phyloP scores from a whole-genome alignment of 2,329 filamentous ascomycete genomes.

The Paramyrothecium roridum region DNA sequence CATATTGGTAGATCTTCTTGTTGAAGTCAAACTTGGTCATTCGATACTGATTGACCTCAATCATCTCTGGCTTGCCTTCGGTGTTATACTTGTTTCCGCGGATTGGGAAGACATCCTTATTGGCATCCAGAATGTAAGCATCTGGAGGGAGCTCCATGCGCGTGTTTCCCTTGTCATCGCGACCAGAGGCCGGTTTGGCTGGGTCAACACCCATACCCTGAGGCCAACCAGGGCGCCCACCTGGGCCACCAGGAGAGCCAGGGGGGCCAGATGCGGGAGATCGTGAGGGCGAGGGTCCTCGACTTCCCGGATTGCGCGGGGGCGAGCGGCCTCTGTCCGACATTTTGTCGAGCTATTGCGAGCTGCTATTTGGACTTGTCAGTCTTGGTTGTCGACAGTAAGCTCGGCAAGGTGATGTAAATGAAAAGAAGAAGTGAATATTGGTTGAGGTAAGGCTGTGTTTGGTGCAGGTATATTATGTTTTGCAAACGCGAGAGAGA shows the following conservation, averaged over 20 bases:
- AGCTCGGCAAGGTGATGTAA: too few species aligned
- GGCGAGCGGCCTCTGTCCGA: conserved; percentile 28
- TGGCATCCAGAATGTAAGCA: conserved; percentile 40
- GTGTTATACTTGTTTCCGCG: conserved; percentile 47
- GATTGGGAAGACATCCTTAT: conserved; percentile 30
- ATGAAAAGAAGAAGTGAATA: too few species aligned
- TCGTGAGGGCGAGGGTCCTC: conserved; percentile 9
- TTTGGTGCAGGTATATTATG: too few species aligned
- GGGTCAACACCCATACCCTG: conserved; percentile 40
- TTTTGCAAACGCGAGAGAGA: too few species aligned
- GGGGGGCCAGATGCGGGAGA: conserved; percentile 10
- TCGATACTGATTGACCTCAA: conserved; percentile 73
- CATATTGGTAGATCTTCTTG: conserved; percentile 74
- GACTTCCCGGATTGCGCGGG: conserved; percentile 7
- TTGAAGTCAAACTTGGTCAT: conserved; percentile 56
- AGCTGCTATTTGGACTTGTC: too few species aligned
- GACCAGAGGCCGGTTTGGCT: conserved; percentile 25
- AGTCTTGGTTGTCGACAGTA: too few species aligned
- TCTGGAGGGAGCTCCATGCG: conserved; percentile 58
- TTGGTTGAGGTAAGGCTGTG: too few species aligned
- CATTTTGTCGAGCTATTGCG: conserved; percentile 14
- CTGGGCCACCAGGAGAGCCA: conserved; percentile 9
- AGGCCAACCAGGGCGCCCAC: conserved; percentile 18
- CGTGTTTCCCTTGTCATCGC: conserved; percentile 32
- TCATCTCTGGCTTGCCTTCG: conserved; percentile 48